These are phyloP conservation scores for Didymella glomerata DNA, from an alignment of 2,329 filamentous ascomycete genomes.

Conservation along the genomic window DNA sequence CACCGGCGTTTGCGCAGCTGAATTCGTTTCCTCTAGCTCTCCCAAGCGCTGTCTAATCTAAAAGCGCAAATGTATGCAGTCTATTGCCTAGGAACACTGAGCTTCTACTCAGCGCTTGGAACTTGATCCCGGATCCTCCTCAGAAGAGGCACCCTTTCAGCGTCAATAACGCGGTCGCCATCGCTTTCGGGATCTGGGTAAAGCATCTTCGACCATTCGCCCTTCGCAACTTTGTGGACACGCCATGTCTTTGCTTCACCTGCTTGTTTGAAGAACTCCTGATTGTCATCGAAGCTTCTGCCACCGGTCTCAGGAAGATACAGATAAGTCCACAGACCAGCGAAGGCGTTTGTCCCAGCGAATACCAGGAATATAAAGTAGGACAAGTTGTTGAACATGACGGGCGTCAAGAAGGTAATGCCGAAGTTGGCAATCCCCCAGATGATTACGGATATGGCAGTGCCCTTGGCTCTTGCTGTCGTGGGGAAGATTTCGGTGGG, in stretches of 20 bases:
- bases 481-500: slow-evolving; percentile 67
- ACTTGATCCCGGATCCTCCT: slow-evolving; percentile 56
- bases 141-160: slow-evolving; percentile 58
- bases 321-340: slow-evolving; percentile 63
- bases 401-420: slow-evolving; percentile 65
- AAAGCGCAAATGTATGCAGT: slow-evolving; percentile 5
- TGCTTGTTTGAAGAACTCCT: slow-evolving; percentile 65
- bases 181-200: slow-evolving; percentile 51
- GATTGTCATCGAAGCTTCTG: slow-evolving; percentile 67
- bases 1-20: background rate
- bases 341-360: slow-evolving; percentile 62
- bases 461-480: slow-evolving; percentile 63
- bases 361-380: slow-evolving; percentile 68
- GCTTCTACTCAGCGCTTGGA: slow-evolving; percentile 35
- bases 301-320: slow-evolving; percentile 65
- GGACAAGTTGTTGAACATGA: slow-evolving; percentile 67
- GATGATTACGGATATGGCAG: slow-evolving; percentile 63
- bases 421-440: slow-evolving; percentile 68
- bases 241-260: slow-evolving; percentile 62
- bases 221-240: slow-evolving; percentile 62
- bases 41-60: background rate
- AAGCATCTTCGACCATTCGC: slow-evolving; percentile 59
- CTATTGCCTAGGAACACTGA: slow-evolving; percentile 8
- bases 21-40: background rate
- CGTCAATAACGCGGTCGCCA: slow-evolving; percentile 47